Evolutionary conservation across 1,284 basidiomycete species (phyloP).

Genomic region (Chalciporus sp.): DNA sequence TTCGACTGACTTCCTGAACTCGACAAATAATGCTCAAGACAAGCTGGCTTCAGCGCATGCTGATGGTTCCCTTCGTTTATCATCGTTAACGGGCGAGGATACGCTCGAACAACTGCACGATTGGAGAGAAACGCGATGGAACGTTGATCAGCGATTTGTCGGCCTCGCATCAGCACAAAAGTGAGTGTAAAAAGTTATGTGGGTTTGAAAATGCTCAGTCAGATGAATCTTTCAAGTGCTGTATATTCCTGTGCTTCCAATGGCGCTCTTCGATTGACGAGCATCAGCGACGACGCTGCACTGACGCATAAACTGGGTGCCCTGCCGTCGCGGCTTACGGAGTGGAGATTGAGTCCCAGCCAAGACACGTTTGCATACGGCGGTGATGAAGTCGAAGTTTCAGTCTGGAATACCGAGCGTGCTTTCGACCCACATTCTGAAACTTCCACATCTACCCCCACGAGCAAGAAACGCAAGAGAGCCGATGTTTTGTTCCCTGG

Average conservation of each 20-base stretch:
- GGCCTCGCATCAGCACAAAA: slow-evolving; percentile 53
- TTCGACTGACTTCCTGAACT: slow-evolving; percentile 10
- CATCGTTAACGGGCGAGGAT: slow-evolving; percentile 44
- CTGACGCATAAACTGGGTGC: slow-evolving; percentile 34
- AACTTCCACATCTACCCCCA: slow-evolving; percentile 15
- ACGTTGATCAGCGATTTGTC: slow-evolving; percentile 54
- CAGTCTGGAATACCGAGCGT: slow-evolving; percentile 76
- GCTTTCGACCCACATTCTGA: slow-evolving; percentile 50
- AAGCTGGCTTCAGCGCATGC: slow-evolving; percentile 67
- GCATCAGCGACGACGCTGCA: slow-evolving; percentile 33
- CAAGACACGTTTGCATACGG: slow-evolving; percentile 72
- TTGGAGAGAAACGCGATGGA: slow-evolving; percentile 69
- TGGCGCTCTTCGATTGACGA: slow-evolving; percentile 61
- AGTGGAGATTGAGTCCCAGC: slow-evolving; percentile 64
- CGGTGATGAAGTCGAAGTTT: slow-evolving; percentile 87
- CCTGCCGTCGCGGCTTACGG: slow-evolving; percentile 65
- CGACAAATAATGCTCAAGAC: slow-evolving; percentile 37
- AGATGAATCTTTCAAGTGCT: slow-evolving; percentile 14
- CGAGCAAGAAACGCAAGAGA: slow-evolving; percentile 71
- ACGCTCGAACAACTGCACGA: slow-evolving; percentile 40
- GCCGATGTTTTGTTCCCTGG: slow-evolving; percentile 61
- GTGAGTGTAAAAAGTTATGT: slow-evolving; percentile 17
- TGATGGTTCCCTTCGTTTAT: slow-evolving; percentile 53
- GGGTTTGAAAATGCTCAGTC: slow-evolving; percentile 10
- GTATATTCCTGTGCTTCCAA: slow-evolving; percentile 72